Evolutionary conservation across 148 eudicot species (phyloP).

Genomic region (Vaccinium darrowii): DNA sequence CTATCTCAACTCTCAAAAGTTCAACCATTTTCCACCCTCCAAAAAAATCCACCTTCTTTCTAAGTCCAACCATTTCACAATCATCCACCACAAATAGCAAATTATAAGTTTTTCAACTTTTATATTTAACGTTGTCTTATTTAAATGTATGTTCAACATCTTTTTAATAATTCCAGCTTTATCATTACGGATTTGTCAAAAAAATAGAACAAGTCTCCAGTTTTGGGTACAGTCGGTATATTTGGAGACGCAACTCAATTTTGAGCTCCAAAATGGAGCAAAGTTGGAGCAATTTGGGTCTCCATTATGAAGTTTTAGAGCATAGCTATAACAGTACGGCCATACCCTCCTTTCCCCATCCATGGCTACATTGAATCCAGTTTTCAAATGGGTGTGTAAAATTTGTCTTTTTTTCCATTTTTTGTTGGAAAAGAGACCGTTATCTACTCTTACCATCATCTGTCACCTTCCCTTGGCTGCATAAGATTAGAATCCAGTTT

Average conservation of each 20-base stretch:
- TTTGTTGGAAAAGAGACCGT: not conserved
- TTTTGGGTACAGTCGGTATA: not conserved
- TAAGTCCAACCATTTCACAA: not conserved
- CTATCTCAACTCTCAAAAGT: not conserved
- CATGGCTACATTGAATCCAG: constrained; percentile 75
- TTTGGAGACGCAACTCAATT: not conserved
- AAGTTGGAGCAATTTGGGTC: not conserved
- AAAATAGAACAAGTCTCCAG: not conserved
- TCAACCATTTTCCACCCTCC: not conserved
- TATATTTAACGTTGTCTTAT: not conserved
- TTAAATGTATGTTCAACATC: not conserved
- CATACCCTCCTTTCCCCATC: constrained; percentile 93
- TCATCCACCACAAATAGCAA: not conserved
- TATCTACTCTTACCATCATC: not conserved
- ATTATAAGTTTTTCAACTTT: not conserved
- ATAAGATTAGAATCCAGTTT: too few relatives aligned
- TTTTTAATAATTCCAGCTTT: not conserved
- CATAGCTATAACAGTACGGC: not conserved
- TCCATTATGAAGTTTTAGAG: not conserved
- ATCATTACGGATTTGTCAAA: not conserved
- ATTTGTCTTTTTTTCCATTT: too few relatives aligned
- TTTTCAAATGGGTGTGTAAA: too few relatives aligned
- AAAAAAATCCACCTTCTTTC: not conserved
- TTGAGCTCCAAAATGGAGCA: not conserved
- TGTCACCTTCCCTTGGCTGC: not conserved